phyloP scores from a whole-genome alignment of 345 rosid species.

The Citrus medica region DNA sequence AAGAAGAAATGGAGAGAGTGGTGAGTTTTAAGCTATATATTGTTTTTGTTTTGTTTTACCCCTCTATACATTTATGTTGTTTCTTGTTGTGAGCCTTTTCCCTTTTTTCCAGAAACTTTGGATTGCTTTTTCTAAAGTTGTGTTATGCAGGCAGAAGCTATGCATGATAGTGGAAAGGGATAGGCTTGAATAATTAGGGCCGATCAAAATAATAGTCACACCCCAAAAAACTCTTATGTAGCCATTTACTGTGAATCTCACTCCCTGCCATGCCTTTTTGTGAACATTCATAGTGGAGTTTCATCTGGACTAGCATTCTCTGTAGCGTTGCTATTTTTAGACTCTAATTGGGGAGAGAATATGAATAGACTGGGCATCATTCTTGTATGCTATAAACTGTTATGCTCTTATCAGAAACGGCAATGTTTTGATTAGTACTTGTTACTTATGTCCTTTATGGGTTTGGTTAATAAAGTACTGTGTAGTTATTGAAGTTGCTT shows the following conservation, averaged over 20 bases:
- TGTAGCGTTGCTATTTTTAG: neutral
- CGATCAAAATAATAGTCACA: neutral
- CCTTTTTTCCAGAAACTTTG: neutral
- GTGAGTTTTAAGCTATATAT: constrained; percentile 42
- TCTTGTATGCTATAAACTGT: neutral
- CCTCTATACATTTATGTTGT: neutral
- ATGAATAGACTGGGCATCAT: neutral
- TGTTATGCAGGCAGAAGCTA: neutral
- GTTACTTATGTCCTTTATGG: neutral
- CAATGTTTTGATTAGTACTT: neutral
- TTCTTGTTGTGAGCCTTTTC: neutral
- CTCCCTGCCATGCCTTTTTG: neutral
- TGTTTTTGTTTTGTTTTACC: neutral
- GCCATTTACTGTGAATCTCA: neutral
- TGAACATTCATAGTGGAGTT: neutral
- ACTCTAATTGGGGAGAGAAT: neutral
- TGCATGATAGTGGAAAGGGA: neutral
- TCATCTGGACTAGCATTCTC: neutral
- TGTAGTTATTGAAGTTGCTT: neutral
- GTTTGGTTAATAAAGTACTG: neutral
- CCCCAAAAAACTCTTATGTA: neutral
- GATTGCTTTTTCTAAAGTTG: neutral
- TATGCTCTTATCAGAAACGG: neutral
- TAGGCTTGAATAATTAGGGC: neutral
- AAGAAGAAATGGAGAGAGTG: constrained; percentile 97